Conservation (phyloP, 2,329 filamentous ascomycete species). For the Pseudogymnoascus sp. region DNA sequence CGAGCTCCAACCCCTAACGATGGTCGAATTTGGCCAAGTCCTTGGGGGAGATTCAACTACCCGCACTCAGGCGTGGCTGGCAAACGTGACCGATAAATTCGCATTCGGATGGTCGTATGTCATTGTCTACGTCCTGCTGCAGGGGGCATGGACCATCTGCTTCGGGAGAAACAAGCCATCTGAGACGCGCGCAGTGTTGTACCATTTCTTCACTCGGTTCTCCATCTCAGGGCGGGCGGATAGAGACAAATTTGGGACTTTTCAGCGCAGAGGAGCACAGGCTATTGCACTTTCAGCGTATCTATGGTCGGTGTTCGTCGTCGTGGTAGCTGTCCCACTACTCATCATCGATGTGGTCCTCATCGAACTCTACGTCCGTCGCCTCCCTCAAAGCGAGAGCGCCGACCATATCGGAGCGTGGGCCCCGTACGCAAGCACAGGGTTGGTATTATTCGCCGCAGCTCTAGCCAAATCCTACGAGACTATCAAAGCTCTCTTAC, state of each 20-base stretch:
- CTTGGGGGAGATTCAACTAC: background rate
- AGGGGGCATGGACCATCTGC: background rate
- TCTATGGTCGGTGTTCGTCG: background rate
- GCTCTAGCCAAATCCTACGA: background rate
- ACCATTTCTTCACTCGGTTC: background rate
- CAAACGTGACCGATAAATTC: background rate
- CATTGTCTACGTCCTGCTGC: background rate
- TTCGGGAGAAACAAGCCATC: conserved; percentile 1
- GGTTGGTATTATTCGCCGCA: background rate
- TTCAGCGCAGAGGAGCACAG: background rate
- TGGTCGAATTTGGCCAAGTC: background rate
- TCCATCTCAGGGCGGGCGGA: background rate
- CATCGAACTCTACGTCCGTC: background rate
- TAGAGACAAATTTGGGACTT: background rate
- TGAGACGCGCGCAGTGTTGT: background rate
- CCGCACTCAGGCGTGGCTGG: background rate
- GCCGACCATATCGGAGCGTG: background rate
- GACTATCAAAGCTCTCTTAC: background rate
- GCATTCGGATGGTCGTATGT: background rate
- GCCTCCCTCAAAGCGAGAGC: background rate
- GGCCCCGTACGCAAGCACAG: background rate
- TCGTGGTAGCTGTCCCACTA: background rate
- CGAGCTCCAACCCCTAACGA: background rate
- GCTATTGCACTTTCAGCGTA: background rate
- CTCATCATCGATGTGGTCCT: background rate